Base-by-base conservation (phyloP, 2,329 filamentous ascomycete species). In the Grosmannia clavigera region DNA sequence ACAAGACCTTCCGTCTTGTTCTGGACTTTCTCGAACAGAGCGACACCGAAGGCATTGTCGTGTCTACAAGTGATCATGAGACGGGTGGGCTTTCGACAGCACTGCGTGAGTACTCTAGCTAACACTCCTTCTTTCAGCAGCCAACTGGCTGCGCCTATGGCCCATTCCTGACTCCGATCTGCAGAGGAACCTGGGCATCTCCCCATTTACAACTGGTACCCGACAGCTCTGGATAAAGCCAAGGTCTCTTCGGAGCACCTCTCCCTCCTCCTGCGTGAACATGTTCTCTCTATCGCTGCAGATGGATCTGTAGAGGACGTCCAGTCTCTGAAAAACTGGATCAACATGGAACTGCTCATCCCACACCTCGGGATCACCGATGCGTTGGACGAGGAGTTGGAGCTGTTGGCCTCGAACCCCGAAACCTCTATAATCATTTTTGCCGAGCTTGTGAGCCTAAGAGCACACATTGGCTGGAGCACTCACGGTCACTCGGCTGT, bases 51-150 rank as follows among this genome's bases (percentile, higher is more conserved):
- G 89, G 87, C 31, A 81, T 96, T 11, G 80, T 99, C 66, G 87
- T 99, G 51, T 85, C 85, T 62, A 99, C 94, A 3, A 95, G 90
- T 61, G 94, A 99, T 73, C 94, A 99, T 71, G 94, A 99, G 72
- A 99, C 94, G 0, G 94, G 94, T 33, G 94, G 94, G 52, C 78
- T 99, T 3, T 81, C 90, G 2, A 83, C 86, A 22, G 92, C 92
- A 31, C 81, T 90, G 66, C 94, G 83, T 86, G 78, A 68, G 81
- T 72, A 22, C 46, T n/a, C 43, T n/a, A 6, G 7, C 19, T 9
- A n/a, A 19, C 19, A n/a, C 16, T 46, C 43, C 2, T 51, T 31
- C 19, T 27, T 50, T n/a, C 25, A 14, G 22, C n/a, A 19, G 22
- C 14, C 9, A 57, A 19, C 5, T 53, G 29, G 7, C 14, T 29